These are phyloP conservation scores for Aquilaria sinensis DNA, from an alignment of 345 rosid species.

Conservation along the genomic window DNA sequence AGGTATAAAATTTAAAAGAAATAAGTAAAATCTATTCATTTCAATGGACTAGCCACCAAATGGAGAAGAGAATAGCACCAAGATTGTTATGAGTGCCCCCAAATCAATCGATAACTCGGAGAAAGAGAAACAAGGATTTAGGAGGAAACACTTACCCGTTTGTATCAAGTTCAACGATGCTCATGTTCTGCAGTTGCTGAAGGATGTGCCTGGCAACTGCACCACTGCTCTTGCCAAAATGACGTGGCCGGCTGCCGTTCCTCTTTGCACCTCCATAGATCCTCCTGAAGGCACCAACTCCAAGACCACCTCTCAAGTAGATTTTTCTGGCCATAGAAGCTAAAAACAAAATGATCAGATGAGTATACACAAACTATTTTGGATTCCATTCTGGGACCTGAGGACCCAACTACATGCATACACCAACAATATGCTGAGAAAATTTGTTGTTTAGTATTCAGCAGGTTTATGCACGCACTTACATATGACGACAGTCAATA, in stretches of 20 bases:
- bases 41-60: too few relatives aligned
- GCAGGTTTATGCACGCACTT: too few relatives aligned
- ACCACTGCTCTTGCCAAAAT: constrained; percentile 47
- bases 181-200: constrained; percentile 38
- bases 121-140: not conserved
- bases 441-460: too few relatives aligned
- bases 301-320: constrained; percentile 48
- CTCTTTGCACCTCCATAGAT: constrained; percentile 54
- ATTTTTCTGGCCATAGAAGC: constrained; percentile 53
- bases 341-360: not conserved
- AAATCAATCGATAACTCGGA: not conserved
- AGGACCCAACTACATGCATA: too few relatives aligned
- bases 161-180: constrained; percentile 29
- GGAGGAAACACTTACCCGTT: constrained; percentile 29
- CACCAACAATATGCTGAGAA: too few relatives aligned
- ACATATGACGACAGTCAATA: too few relatives aligned
- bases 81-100: too few relatives aligned
- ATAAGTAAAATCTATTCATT: too few relatives aligned
- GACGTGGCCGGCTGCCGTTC: constrained; percentile 46
- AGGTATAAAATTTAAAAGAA: too few relatives aligned
- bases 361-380: too few relatives aligned
- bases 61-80: too few relatives aligned
- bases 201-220: constrained; percentile 47
- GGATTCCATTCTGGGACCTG: too few relatives aligned
- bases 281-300: constrained; percentile 43